A percentile compares a stretch with the other conserved stretches of the same genome.
These are phyloP conservation scores for Scheffersomyces lignicola DNA, from an alignment of 1,139 yeast species.

Conservation along the genomic window DNA sequence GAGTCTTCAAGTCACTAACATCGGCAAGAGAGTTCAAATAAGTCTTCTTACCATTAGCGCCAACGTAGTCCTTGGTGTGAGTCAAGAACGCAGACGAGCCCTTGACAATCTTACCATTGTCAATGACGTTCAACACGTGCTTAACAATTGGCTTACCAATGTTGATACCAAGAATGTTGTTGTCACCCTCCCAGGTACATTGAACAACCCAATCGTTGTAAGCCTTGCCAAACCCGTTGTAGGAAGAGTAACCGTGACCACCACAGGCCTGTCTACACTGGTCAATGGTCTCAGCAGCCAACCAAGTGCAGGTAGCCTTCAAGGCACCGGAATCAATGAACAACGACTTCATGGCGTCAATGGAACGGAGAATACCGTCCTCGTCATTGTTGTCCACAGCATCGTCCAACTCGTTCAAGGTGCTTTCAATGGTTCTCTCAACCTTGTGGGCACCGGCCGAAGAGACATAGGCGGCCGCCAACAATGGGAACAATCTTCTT, in stretches of 20 bases:
- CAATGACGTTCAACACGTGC: conserved; percentile 35
- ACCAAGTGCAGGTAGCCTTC: conserved; percentile 90
- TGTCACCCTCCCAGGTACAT: conserved; percentile 98
- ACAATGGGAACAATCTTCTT: conserved; percentile 76
- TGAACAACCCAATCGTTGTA: conserved; percentile 93
- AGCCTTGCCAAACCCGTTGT: conserved; percentile 87
- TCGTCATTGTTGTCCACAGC: conserved; percentile 49
- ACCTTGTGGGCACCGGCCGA: conserved; percentile 73
- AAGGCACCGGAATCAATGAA: conserved; percentile 87
- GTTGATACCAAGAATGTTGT: conserved; percentile 79
- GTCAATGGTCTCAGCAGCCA: conserved; percentile 74
- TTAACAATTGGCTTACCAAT: conserved; percentile 78
- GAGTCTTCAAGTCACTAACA: conserved; percentile 30
- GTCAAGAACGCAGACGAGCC: conserved; percentile 43
- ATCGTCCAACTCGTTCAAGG: conserved; percentile 56
- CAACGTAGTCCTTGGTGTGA: conserved; percentile 31
- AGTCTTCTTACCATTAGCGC: conserved; percentile 20
- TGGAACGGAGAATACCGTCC: conserved; percentile 45
- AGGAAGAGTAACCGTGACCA: conserved; percentile 92
- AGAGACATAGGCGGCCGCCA: conserved; percentile 79
- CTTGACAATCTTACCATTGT: conserved; percentile 18
- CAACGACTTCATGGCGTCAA: conserved; percentile 68
- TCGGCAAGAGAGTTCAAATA: conserved; percentile 30
- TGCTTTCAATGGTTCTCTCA: conserved; percentile 49
- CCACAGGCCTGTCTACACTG: conserved; percentile 96